Percentiles rank a stretch among this genome's conserved stretches.
phyloP scores from a whole-genome alignment of 169 alveolate genomes.

The Cryptosporidium muris region DNA sequence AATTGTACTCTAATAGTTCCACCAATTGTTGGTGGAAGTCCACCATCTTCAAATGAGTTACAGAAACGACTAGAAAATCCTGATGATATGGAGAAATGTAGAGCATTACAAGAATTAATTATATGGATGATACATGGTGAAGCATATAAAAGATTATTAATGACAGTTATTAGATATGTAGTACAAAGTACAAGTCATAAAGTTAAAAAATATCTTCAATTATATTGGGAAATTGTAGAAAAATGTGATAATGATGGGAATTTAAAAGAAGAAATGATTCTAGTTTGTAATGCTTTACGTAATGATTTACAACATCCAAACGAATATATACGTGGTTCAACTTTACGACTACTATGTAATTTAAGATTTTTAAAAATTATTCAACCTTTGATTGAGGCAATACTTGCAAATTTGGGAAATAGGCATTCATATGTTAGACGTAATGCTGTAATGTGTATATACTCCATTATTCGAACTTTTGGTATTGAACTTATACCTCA shows the following conservation, averaged over 20 bases:
- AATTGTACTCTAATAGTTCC: conserved; percentile 63
- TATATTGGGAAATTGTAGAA: conserved; percentile 95
- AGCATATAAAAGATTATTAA: conserved; percentile 74
- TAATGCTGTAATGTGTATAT: conserved; percentile 92
- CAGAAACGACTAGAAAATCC: conserved; percentile 71
- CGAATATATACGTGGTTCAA: conserved; percentile 95
- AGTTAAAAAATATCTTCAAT: conserved; percentile 89
- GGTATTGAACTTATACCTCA: conserved; percentile 89
- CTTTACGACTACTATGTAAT: conserved; percentile 91
- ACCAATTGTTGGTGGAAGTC: conserved; percentile 29
- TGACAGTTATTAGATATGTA: conserved; percentile 83
- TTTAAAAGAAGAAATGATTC: conserved; percentile 93
- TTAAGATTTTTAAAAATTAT: conserved; percentile 88
- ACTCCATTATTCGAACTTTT: conserved; percentile 83
- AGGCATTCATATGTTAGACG: conserved; percentile 92
- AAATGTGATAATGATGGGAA: conserved; percentile 93
- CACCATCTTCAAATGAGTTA: conserved; percentile 61
- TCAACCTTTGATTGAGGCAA: conserved; percentile 90
- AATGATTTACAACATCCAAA: conserved; percentile 94
- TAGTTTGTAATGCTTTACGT: conserved; percentile 95
- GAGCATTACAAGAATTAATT: conserved; percentile 61
- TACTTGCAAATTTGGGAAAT: conserved; percentile 88
- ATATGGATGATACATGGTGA: conserved; percentile 72
- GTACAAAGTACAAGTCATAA: conserved; percentile 84
- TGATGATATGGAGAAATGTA: conserved; percentile 63